Evolutionary conservation across 306 rosid species (phyloP).

Genomic region (Potentilla sterilis): DNA sequence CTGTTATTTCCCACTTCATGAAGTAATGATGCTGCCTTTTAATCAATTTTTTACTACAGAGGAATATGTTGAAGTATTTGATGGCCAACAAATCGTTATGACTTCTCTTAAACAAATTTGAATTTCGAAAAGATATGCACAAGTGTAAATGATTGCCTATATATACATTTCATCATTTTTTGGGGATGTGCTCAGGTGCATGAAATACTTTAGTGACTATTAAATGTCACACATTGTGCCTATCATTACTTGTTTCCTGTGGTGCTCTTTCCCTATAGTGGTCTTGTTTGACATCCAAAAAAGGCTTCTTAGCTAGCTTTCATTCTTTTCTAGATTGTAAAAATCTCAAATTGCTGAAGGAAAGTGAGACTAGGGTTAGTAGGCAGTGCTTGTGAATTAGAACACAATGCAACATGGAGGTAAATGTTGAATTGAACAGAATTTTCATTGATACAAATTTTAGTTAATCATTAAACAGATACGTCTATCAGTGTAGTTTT

Average conservation of each 20-base stretch:
- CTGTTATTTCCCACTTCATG: background rate
- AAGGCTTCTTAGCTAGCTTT: background rate
- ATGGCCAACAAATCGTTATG: background rate
- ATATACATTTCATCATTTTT: background rate
- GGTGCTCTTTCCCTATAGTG: background rate
- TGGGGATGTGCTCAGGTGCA: background rate
- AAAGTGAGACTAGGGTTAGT: background rate
- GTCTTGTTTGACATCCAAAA: background rate
- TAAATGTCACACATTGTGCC: background rate
- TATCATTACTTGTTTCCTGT: background rate
- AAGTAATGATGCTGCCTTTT: background rate
- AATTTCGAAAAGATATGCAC: background rate
- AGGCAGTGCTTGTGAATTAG: constrained; percentile 34
- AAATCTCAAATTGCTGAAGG: background rate
- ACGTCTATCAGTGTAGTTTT: constrained; percentile 19
- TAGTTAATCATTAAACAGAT: constrained; percentile 21
- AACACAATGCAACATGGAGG: constrained; percentile 50
- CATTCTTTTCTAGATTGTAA: background rate
- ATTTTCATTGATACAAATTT: constrained; percentile 22
- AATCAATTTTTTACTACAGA: background rate
- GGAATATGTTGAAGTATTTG: background rate
- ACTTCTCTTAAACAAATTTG: background rate
- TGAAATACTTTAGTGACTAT: background rate
- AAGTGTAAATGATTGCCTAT: background rate
- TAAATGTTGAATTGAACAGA: constrained; percentile 22